phyloP scores from a whole-genome alignment of 1,284 basidiomycete genomes.

The Boletus mariae region DNA sequence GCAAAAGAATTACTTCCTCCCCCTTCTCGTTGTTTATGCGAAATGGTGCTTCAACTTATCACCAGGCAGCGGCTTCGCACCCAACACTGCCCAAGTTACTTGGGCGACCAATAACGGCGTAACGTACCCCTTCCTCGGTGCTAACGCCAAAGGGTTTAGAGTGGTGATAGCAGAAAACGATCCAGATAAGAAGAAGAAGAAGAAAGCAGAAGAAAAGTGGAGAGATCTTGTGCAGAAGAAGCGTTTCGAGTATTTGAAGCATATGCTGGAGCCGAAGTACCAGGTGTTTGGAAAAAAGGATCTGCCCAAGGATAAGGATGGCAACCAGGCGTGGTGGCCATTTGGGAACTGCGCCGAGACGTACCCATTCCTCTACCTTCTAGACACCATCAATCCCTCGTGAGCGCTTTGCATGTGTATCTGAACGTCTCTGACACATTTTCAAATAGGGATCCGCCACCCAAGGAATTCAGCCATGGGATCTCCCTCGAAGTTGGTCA shows the following conservation, averaged over 20 bases:
- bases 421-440: background rate
- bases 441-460: too few relatives aligned
- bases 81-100: background rate
- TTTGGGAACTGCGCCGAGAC: background rate
- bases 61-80: background rate
- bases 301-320: background rate
- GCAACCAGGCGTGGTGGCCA: background rate
- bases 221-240: too few relatives aligned
- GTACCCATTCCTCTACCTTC: background rate
- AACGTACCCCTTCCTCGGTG: background rate
- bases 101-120: background rate
- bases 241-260: too few relatives aligned
- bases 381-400: background rate
- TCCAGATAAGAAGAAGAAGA: too few relatives aligned
- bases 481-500: too few relatives aligned
- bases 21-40: background rate
- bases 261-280: background rate
- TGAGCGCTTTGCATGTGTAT: background rate
- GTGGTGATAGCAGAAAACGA: too few relatives aligned
- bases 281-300: background rate
- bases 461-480: too few relatives aligned
- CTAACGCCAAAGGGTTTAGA: background rate
- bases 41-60: background rate
- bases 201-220: background rate
- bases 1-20: background rate